A percentile compares a stretch with the other conserved stretches of the same genome.
Conservation (phyloP, 805 yeast genomes). For the Zygoascus flipseniorum region DNA sequence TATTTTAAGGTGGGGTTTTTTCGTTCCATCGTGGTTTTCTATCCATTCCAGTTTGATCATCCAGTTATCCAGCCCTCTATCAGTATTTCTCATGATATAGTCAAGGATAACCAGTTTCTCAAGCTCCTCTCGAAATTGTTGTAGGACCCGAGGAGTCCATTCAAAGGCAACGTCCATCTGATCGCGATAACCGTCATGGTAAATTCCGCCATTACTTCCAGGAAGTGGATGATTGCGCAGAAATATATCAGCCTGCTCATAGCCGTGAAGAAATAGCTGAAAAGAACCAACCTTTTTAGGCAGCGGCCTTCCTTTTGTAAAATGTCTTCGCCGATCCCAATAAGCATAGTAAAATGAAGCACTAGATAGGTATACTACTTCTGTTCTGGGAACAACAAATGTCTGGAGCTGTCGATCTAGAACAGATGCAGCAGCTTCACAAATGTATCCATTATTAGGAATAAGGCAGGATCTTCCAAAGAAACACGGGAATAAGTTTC, state of each 20-base stretch:
- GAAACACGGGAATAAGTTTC: conserved; percentile 69
- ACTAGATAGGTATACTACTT: conserved; percentile 42
- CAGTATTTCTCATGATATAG: conserved; percentile 67
- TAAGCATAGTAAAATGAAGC: conserved; percentile 44
- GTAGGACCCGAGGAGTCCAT: conserved; percentile 45
- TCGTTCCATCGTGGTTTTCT: background rate
- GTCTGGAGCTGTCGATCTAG: conserved; percentile 53
- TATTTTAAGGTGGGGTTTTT: conserved; percentile 21
- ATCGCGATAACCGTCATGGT: conserved; percentile 1
- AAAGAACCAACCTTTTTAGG: conserved; percentile 56
- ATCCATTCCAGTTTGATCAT: conserved; percentile 54
- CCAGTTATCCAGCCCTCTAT: conserved; percentile 70
- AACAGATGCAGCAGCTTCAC: conserved; percentile 66
- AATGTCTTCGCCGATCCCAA: conserved; percentile 34
- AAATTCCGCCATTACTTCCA: background rate
- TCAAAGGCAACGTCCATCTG: conserved; percentile 27
- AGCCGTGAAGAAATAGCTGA: conserved; percentile 53
- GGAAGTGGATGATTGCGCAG: conserved; percentile 51
- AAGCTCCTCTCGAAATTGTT: conserved; percentile 49
- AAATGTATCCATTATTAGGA: conserved; percentile 62
- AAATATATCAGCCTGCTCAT: conserved; percentile 54
- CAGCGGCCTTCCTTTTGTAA: conserved; percentile 22
- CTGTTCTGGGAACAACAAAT: conserved; percentile 59
- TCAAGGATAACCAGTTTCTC: conserved; percentile 65
- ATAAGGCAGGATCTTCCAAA: conserved; percentile 67